A percentile compares a stretch with the other conserved stretches of the same genome.
Conservation (phyloP, 169 alveolate species). For the Blepharisma undulans region DNA sequence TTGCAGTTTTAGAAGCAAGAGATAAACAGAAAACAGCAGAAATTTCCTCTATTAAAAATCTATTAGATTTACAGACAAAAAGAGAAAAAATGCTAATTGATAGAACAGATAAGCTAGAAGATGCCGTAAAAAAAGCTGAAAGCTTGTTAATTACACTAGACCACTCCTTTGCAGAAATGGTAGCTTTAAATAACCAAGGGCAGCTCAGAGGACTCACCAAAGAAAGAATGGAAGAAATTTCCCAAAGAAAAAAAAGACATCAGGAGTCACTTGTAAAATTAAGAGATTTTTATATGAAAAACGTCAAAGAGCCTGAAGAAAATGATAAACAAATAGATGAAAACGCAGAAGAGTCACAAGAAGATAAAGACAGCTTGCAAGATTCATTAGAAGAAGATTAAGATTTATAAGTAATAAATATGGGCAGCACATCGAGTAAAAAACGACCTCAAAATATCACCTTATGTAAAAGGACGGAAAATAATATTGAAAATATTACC, state of each 20-base stretch:
- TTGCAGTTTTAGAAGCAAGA: not conserved
- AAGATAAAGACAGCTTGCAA: constrained; percentile 28
- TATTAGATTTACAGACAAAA: not conserved
- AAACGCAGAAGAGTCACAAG: not conserved
- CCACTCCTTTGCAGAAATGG: constrained; percentile 33
- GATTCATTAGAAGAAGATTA: constrained; percentile 30
- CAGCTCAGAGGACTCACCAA: constrained; percentile 23
- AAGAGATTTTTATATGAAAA: not conserved
- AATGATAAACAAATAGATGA: constrained; percentile 3
- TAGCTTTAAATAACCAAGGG: not conserved
- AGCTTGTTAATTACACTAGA: constrained; percentile 26
- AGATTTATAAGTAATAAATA: not conserved
- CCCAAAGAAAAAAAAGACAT: constrained; percentile 19
- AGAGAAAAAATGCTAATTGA: constrained; percentile 4
- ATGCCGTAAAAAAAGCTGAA: constrained; percentile 30
- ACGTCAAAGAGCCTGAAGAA: not conserved
- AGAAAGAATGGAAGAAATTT: constrained; percentile 28
- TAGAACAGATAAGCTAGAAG: constrained; percentile 30
- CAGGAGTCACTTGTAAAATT: constrained; percentile 16
- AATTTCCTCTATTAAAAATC: not conserved
- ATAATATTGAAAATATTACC: not conserved
- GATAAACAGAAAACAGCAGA: constrained; percentile 13
- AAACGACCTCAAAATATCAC: not conserved
- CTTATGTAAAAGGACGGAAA: not conserved
- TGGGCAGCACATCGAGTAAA: not conserved